phyloP scores from a whole-genome alignment of 2,329 filamentous ascomycete genomes.

The Clarireedia homoeocarpa region DNA sequence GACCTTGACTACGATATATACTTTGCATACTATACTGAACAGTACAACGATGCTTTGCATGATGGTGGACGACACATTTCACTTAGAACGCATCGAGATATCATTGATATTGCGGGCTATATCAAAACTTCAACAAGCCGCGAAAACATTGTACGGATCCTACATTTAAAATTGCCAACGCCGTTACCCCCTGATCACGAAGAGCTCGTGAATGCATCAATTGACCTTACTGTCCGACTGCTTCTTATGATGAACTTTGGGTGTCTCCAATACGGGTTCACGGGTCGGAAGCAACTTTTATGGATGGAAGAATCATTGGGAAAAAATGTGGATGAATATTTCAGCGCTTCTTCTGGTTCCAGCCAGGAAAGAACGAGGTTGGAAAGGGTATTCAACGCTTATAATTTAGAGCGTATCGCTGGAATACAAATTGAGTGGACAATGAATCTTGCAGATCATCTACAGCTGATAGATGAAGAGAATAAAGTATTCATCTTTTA shows the following conservation, averaged over 20 bases:
- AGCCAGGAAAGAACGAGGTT: not conserved
- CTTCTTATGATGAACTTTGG: not conserved
- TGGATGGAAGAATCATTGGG: not conserved
- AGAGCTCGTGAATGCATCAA: not conserved
- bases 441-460: conserved; percentile 34
- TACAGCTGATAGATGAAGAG: conserved; percentile 33
- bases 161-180: not conserved
- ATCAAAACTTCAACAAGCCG: not conserved
- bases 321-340: not conserved
- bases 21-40: conserved; percentile 11
- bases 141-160: not conserved
- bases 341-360: not conserved
- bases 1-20: not conserved
- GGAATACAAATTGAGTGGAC: conserved; percentile 21
- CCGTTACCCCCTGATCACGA: not conserved
- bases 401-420: conserved; percentile 1
- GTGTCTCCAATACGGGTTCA: not conserved
- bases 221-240: not conserved
- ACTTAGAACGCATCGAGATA: conserved; percentile 4
- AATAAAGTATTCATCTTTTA: conserved; percentile 34
- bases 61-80: conserved; percentile 7
- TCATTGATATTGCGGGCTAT: not conserved
- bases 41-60: conserved; percentile 8
- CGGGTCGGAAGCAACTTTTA: not conserved
- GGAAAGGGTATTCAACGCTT: not conserved